Evolutionary conservation across 2,329 filamentous ascomycete species (phyloP), one percentile per base, ranked within the genome.

Genomic region (Trichoderma arundinaceum): DNA sequence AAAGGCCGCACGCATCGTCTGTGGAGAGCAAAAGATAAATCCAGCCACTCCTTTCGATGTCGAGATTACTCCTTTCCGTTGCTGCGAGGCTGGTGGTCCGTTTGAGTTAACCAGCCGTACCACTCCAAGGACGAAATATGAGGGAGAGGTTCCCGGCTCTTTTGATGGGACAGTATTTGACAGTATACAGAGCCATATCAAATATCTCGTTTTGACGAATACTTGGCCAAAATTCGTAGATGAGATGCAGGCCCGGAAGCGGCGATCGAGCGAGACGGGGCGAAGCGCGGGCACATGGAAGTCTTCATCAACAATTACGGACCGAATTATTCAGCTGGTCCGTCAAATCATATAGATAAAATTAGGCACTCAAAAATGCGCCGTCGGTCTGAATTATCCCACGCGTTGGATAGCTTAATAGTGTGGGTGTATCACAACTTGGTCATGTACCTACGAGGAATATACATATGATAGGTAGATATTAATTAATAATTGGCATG

Each of bases 121-220:
- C 38, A 44, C 17, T 13, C 15, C n/a, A 49, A 33, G 33, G 38
- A 39, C 28, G 22, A 33, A 68, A 7, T 81, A 77, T 65, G 73
- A 73, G 12, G 81, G 80, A 8, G 76, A 79, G 1, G 79, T 85
- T 19, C 79, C 85, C 0, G 73, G 75, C 0, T 74, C 64, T 0
- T 90, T 90, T 65, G 76, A 80, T 46, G 72, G 77, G 1, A 72
- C 72, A 0, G 79, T 89, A 1, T 90, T 90, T 69, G 86, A 89
- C 70, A 78, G 76, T 4, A 84, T 86, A 0, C 81, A 88, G 70
- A 74, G 75, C 10, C 83, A 82, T 69, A 84, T 90, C 76, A 89
- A 88, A 74, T 88, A 89, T 66, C 79, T 90, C 8, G 87, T 90
- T 2, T 77, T 89, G 68, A 88, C 86, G 12, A 90, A 90, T 73